A percentile compares a stretch with the other conserved stretches of the same genome.
Evolutionary conservation across 306 rosid genomes (phyloP).

Genomic region (Cyamopsis tetragonoloba): DNA sequence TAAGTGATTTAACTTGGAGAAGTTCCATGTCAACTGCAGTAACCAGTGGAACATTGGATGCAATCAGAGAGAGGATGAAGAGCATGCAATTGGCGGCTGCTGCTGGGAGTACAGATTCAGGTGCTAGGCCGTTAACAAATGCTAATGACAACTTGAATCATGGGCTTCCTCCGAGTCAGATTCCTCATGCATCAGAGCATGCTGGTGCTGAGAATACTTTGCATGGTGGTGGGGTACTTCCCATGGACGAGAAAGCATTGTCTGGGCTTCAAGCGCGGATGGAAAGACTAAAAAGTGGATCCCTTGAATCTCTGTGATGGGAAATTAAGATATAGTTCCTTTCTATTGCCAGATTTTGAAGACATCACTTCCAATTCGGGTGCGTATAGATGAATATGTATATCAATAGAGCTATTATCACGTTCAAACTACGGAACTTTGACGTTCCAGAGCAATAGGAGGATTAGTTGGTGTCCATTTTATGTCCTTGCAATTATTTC

Average conservation of each 20-base stretch:
- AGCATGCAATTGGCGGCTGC: constrained; percentile 90
- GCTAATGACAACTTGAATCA: constrained; percentile 59
- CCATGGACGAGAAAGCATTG: constrained; percentile 91
- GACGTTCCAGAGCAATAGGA: constrained; percentile 34
- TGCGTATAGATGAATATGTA: constrained; percentile 32
- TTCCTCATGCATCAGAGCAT: constrained; percentile 51
- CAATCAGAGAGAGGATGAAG: constrained; percentile 94
- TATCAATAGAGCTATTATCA: constrained; percentile 21
- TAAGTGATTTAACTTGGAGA: constrained; percentile 13
- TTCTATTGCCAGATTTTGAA: neutral
- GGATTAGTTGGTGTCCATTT: constrained; percentile 22
- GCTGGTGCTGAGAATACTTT: constrained; percentile 47
- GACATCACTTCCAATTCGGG: constrained; percentile 12
- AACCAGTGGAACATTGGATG: constrained; percentile 88
- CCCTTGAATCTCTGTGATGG: constrained; percentile 60
- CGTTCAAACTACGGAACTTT: constrained; percentile 21
- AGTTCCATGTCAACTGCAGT: constrained; percentile 45
- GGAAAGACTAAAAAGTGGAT: constrained; percentile 97
- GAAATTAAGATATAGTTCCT: neutral
- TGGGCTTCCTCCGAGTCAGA: constrained; percentile 50
- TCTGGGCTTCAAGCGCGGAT: constrained; percentile 99
- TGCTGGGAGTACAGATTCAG: constrained; percentile 62
- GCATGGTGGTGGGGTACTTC: constrained; percentile 70
- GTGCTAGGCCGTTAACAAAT: constrained; percentile 50
- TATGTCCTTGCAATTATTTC: constrained; percentile 24